Percentiles rank a stretch among this genome's conserved stretches.
Conservation (phyloP, 495 filamentous ascomycete species). For the Halenospora varia region DNA sequence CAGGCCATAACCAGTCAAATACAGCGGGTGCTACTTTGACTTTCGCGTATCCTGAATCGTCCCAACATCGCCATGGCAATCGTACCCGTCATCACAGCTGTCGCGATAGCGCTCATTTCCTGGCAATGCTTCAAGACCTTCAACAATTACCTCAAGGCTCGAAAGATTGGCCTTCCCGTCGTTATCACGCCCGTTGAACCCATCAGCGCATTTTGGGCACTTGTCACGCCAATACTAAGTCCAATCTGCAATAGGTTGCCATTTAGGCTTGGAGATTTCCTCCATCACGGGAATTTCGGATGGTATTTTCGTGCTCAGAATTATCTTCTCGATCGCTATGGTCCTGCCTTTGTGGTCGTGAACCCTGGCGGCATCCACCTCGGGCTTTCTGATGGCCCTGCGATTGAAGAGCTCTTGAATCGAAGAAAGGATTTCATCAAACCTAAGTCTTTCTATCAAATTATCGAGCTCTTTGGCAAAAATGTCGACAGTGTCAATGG, state of each 20-base stretch:
- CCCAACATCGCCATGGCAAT: too few species aligned
- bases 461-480: conserved; percentile 31
- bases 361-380: background rate
- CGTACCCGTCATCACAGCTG: background rate
- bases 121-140: background rate
- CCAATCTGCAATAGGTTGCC: background rate
- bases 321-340: background rate
- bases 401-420: conserved; percentile 3
- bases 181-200: background rate
- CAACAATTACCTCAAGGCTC: background rate
- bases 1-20: too few species aligned
- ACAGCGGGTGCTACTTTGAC: too few species aligned
- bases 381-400: background rate
- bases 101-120: background rate
- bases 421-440: conserved; percentile 12
- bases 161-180: background rate
- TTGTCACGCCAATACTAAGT: background rate
- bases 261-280: background rate
- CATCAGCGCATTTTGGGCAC: background rate
- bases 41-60: too few species aligned
- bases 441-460: background rate
- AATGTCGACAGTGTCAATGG: conserved; percentile 34
- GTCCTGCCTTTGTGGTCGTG: background rate
- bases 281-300: background rate
- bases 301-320: background rate